Conservation (phyloP, 257 asterid genomes). For the Echium plantagineum region DNA sequence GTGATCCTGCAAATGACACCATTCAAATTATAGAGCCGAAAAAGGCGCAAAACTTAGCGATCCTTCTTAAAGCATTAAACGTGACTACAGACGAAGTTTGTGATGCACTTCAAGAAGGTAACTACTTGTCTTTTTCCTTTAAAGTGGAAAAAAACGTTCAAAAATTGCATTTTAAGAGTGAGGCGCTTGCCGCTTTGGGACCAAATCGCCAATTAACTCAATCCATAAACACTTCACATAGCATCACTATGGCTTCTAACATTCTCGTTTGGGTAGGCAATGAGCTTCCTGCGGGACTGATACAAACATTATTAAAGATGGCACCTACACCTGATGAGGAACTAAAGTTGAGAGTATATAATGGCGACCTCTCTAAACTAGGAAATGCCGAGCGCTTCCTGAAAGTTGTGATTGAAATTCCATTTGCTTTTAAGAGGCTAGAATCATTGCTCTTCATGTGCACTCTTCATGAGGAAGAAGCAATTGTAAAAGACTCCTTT, state of each 20-base stretch:
- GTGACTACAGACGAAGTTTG: slow-evolving; percentile 88
- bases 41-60: slow-evolving; percentile 77
- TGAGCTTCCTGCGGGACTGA: slow-evolving; percentile 77
- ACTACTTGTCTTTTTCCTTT: slow-evolving; percentile 5
- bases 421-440: slow-evolving; percentile 72
- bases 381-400: slow-evolving; percentile 85
- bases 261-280: slow-evolving; percentile 39
- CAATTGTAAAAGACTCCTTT: slow-evolving; percentile 48
- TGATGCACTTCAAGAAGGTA: slow-evolving; percentile 86
- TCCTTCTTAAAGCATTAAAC: slow-evolving; percentile 73
- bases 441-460: slow-evolving; percentile 67
- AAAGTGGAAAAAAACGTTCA: not conserved
- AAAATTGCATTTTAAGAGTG: slow-evolving; percentile 1
- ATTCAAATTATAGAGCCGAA: slow-evolving; percentile 65
- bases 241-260: slow-evolving; percentile 12
- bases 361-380: slow-evolving; percentile 72
- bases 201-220: not conserved
- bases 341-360: slow-evolving; percentile 62
- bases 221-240: not conserved
- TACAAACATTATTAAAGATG: slow-evolving; percentile 68
- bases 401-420: slow-evolving; percentile 66
- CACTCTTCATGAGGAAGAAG: slow-evolving; percentile 61
- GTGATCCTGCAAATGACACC: slow-evolving; percentile 32
- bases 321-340: slow-evolving; percentile 89
- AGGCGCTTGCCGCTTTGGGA: too few species aligned